Evolutionary conservation across 768 basidiomycete genomes (phyloP).

Genomic region (Cubamyces sp.): DNA sequence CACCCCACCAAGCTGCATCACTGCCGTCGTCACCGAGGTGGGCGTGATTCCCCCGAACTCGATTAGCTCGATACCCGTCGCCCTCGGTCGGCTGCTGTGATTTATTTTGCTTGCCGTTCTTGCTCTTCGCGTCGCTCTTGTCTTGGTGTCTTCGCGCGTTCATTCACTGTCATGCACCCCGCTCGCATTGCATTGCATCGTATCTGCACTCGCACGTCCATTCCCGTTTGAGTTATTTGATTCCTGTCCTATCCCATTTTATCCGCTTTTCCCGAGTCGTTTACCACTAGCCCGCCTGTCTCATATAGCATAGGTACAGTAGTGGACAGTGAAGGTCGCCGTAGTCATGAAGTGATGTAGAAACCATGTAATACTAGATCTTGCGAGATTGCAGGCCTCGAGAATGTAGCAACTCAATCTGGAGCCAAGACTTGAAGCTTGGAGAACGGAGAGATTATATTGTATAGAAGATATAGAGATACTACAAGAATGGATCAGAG

Average conservation of each 20-base stretch:
- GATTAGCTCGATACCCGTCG: constrained; percentile 81
- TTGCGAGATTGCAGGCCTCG: not conserved
- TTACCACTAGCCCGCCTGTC: not conserved
- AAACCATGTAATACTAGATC: constrained; percentile 20
- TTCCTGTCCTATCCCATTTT: not conserved
- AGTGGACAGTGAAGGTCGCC: constrained; percentile 19
- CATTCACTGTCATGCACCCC: constrained; percentile 13
- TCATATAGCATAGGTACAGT: constrained; percentile 20
- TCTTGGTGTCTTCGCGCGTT: constrained; percentile 13
- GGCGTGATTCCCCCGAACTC: constrained; percentile 94
- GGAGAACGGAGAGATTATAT: not conserved
- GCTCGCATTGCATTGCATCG: constrained; percentile 14
- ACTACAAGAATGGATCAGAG: constrained; percentile 10
- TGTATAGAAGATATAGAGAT: not conserved
- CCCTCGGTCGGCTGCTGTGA: constrained; percentile 48
- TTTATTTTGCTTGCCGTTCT: not conserved
- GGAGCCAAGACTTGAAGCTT: not conserved
- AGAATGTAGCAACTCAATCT: not conserved
- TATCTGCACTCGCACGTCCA: constrained; percentile 22
- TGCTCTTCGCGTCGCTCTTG: constrained; percentile 20
- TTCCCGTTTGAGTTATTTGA: constrained; percentile 12
- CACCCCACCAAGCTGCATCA: constrained; percentile 89
- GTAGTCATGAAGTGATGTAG: constrained; percentile 20
- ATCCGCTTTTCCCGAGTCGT: not conserved
- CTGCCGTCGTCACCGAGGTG: constrained; percentile 96